Evolutionary conservation across 805 yeast genomes (phyloP).

Genomic region (Candida sithepensis): DNA sequence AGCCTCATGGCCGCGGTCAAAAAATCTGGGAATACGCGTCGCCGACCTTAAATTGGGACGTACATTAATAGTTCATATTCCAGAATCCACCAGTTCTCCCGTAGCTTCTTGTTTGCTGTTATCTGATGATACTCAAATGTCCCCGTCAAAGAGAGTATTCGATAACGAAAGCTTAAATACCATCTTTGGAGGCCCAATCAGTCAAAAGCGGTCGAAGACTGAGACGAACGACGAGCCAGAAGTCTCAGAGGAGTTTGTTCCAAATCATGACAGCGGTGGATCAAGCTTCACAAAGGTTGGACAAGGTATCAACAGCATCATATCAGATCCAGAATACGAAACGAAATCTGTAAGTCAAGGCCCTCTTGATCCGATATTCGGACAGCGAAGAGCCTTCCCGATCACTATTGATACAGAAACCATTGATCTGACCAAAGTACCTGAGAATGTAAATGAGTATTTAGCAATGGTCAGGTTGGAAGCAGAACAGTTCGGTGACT

Average conservation of each 20-base stretch:
- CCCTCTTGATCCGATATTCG: constrained; percentile 34
- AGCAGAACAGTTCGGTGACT: constrained; percentile 22
- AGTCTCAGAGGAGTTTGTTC: no score
- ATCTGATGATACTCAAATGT: not conserved
- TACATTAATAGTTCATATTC: no score
- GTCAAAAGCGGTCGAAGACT: not conserved
- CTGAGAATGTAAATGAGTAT: constrained; percentile 29
- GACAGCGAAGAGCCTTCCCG: constrained; percentile 35
- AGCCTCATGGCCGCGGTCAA: no score
- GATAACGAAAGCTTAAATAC: not conserved
- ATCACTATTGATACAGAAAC: constrained; percentile 17
- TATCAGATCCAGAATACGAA: not conserved
- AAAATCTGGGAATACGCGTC: no score
- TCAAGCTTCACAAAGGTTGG: not conserved
- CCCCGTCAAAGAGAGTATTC: not conserved
- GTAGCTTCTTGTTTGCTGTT: no score
- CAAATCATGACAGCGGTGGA: not conserved
- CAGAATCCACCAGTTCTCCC: no score
- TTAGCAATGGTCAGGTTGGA: constrained; percentile 32
- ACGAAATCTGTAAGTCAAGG: constrained; percentile 17
- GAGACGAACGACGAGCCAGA: not conserved
- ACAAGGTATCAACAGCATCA: not conserved
- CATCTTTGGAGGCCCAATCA: no score
- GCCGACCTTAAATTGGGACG: no score
- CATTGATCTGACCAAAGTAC: constrained; percentile 15